These are phyloP conservation scores for Diaporthe batatas DNA, from an alignment of 2,329 filamentous ascomycete species.

Conservation along the genomic window DNA sequence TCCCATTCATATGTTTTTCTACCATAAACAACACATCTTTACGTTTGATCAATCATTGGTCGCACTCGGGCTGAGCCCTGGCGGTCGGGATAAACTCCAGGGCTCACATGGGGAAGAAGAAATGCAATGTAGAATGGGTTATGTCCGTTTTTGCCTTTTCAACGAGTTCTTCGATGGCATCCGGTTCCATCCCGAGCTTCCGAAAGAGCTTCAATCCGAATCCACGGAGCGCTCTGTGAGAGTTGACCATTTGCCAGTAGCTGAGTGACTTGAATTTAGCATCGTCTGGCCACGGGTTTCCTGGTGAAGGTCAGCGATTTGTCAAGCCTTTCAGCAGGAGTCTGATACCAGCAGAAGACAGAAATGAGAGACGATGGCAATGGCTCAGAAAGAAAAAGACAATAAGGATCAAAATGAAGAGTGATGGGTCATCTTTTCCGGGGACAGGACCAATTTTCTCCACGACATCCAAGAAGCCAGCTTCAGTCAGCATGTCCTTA, in stretches of 20 bases:
- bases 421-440: conserved; percentile 1
- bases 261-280: conserved; percentile 47
- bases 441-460: conserved; percentile 45
- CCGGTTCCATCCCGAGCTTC: conserved; percentile 47
- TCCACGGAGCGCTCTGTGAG: conserved; percentile 48
- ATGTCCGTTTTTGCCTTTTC: conserved; percentile 45
- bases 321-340: background rate
- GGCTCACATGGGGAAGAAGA: conserved; percentile 47
- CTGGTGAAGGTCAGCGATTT: conserved; percentile 41
- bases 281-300: conserved; percentile 51
- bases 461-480: conserved; percentile 50
- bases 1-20: conserved; percentile 38
- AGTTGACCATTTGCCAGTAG: conserved; percentile 49
- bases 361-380: background rate
- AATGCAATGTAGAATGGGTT: conserved; percentile 45
- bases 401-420: background rate
- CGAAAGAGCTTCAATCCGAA: conserved; percentile 48
- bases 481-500: conserved; percentile 39
- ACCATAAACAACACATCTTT: conserved; percentile 46
- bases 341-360: background rate
- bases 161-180: conserved; percentile 47
- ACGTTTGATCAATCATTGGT: background rate
- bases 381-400: background rate
- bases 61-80: background rate
- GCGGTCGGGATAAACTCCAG: background rate